Conservation (phyloP, 2,329 filamentous ascomycete species). For the Sclerotinia minor region DNA sequence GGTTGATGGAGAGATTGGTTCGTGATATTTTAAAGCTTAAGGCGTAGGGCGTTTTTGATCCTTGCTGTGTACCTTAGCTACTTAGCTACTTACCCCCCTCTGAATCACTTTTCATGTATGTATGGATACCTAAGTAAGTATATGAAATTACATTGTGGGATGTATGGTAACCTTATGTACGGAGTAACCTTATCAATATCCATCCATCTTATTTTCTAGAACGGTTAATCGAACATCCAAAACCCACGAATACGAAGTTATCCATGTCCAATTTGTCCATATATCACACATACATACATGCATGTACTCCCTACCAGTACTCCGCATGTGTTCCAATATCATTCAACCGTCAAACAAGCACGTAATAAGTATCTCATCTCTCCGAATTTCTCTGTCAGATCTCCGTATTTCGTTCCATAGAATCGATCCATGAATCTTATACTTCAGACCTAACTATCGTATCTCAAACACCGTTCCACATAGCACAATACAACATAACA, state of each 20-base stretch:
- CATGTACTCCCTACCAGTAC: no score
- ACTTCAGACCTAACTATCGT: background rate
- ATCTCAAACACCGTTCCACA: background rate
- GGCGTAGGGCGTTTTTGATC: background rate
- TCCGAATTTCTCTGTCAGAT: no score
- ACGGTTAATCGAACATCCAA: background rate
- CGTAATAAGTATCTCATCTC: background rate
- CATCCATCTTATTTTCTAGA: background rate
- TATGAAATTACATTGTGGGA: background rate
- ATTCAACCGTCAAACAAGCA: background rate
- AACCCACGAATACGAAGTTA: background rate
- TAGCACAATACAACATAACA: background rate
- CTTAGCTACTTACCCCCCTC: background rate
- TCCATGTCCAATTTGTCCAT: background rate
- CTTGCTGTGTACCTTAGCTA: constrained; percentile 4
- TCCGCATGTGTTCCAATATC: background rate
- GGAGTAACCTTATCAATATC: background rate
- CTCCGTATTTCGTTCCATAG: background rate
- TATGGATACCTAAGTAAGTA: background rate
- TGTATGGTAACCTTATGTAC: background rate
- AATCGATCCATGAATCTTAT: background rate
- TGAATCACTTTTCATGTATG: background rate
- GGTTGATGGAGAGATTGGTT: background rate
- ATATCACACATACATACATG: background rate
- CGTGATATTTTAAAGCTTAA: background rate